Base-by-base conservation (phyloP, 1,284 basidiomycete genomes). In the Microbotryum saponariae region DNA sequence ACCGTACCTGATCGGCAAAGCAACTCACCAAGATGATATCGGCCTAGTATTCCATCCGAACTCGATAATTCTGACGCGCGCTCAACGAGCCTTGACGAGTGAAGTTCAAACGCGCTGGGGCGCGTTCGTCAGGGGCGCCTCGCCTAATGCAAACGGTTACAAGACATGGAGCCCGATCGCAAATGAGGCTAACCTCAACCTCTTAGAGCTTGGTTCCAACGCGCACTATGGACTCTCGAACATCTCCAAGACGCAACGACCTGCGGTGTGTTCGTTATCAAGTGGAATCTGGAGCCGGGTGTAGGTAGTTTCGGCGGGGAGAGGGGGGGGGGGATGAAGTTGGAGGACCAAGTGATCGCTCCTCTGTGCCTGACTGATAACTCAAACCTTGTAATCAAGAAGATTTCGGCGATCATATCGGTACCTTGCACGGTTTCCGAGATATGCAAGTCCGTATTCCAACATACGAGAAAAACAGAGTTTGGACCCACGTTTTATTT, bases 1-100 rank as follows among this genome's bases (percentile, higher is more conserved):
- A 25, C 3, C 45, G 4, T 31, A 46, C 29, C 60, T 52, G 37
- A 25, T 23, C 7, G 27, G 27, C 31, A 56, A 59, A 9, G 60
- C 61, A 37, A 49, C 33, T 2, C 65, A 67, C 58, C 37, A 52
- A 58, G 69, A 71, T 48, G 69, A 71, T 44, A 67, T 71, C 50
- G 23, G 58, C n/a, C 44, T 54, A 42, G 42, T 68, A 16, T 71
- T 70, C 50, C 44, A 29, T 46, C 54, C 59, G 5, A 25, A 52
- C 18, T n/a, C 25, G 6, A 42, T 52, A 8, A 9, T 25, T 18
- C 31, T 63, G 37, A 54, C 56, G 21, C 12, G 49, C 8, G 56
- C 54, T 1, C 65, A 68, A 51, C 14, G 27, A 1, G 37, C 51
- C 4, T 52, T 69, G 47, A 27, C 54, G 23, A 47, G 51, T 6